Conservation (phyloP, 306 rosid species). For the Morella rubra region DNA sequence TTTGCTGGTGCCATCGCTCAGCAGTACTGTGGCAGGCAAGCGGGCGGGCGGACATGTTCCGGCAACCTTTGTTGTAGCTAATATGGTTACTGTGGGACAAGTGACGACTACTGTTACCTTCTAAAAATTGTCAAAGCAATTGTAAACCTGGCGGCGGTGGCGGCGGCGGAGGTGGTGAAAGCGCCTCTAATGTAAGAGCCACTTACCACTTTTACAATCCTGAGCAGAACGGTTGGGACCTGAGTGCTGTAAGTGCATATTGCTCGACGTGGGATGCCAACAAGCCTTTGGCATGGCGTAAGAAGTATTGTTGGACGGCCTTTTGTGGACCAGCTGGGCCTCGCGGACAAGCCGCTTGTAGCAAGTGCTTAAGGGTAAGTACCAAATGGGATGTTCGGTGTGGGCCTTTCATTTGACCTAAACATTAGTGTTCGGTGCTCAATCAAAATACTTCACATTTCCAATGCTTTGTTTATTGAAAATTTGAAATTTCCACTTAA, state of each 20-base stretch:
- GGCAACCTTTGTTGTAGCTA: constrained; percentile 58
- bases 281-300: constrained; percentile 69
- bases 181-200: constrained; percentile 51
- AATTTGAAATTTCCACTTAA: too few species aligned
- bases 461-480: too few species aligned
- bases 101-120: constrained; percentile 48
- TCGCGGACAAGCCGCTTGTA: too few species aligned
- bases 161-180: constrained; percentile 17
- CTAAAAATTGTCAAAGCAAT: constrained; percentile 52
- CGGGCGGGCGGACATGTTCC: constrained; percentile 39
- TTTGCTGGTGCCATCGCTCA: constrained; percentile 18
- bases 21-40: constrained; percentile 64
- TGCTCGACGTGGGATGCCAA: constrained; percentile 85
- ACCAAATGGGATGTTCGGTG: background rate
- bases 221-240: constrained; percentile 55
- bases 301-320: constrained; percentile 18
- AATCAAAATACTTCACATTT: too few species aligned
- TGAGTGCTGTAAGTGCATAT: constrained; percentile 51
- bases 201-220: constrained; percentile 71
- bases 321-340: too few species aligned
- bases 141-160: constrained; percentile 18
- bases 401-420: background rate
- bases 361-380: background rate
- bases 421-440: too few species aligned
- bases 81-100: constrained; percentile 55